Base-by-base conservation (phyloP, 2,329 filamentous ascomycete genomes). In the Colletotrichum salicis region DNA sequence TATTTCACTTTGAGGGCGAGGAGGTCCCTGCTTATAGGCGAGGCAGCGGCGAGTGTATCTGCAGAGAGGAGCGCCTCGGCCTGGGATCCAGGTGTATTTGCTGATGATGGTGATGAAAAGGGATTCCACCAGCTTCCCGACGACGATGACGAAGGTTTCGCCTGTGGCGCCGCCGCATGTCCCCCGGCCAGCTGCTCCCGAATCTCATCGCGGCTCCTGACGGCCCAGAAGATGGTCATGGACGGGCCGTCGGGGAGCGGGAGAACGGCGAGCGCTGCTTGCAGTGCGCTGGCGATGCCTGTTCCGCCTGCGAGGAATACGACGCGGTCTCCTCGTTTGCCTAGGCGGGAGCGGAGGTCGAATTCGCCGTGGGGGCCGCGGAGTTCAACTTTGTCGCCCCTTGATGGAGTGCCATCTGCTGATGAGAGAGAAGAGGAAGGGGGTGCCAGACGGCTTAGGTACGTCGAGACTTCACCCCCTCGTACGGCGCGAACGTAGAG, bases 271-370 rank as follows among this genome's bases (percentile, higher is more conserved):
- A 91, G 84, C 1, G 91, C 93, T 52, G 93, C 89, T 82, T 98
- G 96, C 80, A 98, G 82, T 8, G 95, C 96, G 0, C 96, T 94
- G 19, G 94, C 95, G 76, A 99, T 93, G 1, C 96, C 96, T 0
- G 96, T 99, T 0, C 96, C 96, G 2, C 95, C 96, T 1, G 95
- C 96, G 27, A 98, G 84, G 78, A 98, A 97, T 2, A 98, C 85
- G 3, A 98, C 86, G 71, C 88, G 84, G 61, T 83, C 78, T 27
- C 70, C 68, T 11, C 24, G 63, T 11, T 15, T 69, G 8, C 82
- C 82, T 8, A 84, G 74, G 13, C 84, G 75, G 56, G 75, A 75
- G 11, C 62, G 60, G 4, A 89, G 77, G 76, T 87, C 79, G 73
- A 92, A 94, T 58, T 96, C 94, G 1, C 89, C 80, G 75, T 93